phyloP scores from a whole-genome alignment of 202 grass and related monocot genomes.

The Schoenoplectus tabernaemontani region DNA sequence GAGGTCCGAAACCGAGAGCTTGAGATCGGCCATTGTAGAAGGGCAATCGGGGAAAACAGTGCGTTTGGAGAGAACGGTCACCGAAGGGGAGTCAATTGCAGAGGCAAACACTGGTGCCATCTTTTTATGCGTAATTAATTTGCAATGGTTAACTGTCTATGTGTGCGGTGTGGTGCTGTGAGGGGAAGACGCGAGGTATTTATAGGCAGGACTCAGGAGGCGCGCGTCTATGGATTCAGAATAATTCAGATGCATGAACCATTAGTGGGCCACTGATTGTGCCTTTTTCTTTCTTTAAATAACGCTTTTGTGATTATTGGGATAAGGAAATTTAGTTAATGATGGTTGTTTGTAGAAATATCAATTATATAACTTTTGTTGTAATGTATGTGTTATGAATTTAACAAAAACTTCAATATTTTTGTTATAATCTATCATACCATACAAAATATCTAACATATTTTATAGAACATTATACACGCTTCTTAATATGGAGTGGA shows the following conservation, averaged over 20 bases:
- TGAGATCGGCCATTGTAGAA: conserved; percentile 50
- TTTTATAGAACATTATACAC: too few relatives aligned
- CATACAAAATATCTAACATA: too few relatives aligned
- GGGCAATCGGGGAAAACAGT: conserved; percentile 41
- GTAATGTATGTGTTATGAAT: too few relatives aligned
- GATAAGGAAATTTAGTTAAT: background rate
- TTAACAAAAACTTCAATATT: too few relatives aligned
- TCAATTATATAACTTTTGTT: too few relatives aligned
- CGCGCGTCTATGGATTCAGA: background rate
- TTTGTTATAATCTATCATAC: too few relatives aligned
- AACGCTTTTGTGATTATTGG: background rate
- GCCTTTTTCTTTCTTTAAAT: background rate
- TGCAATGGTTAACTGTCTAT: background rate
- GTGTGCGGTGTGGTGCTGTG: background rate
- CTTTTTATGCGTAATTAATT: background rate
- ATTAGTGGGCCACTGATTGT: background rate
- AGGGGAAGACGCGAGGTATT: background rate
- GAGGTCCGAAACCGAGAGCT: conserved; percentile 83
- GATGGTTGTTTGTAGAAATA: too few relatives aligned
- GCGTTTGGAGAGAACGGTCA: conserved; percentile 57
- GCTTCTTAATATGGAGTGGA: too few relatives aligned
- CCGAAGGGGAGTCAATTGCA: conserved; percentile 24
- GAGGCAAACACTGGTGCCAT: conserved; percentile 9
- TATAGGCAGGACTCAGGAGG: conserved; percentile 2
- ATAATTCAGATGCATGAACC: conserved; percentile 2